A percentile compares a stretch with the other conserved stretches of the same genome.
phyloP scores from a whole-genome alignment of 2,329 filamentous ascomycete species.

The Fusarium torulosum region DNA sequence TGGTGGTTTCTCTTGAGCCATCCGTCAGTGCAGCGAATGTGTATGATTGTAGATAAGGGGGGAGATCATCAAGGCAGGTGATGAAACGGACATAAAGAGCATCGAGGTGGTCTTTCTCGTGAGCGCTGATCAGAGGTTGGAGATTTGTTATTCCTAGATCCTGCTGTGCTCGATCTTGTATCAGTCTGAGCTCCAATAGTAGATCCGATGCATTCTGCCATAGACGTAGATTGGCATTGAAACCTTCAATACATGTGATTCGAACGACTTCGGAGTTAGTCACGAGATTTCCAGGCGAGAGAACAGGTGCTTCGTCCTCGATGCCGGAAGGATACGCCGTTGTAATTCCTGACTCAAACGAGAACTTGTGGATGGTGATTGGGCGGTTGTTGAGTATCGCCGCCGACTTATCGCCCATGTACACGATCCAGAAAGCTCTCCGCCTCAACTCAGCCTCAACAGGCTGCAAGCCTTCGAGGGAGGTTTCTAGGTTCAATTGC shows the following conservation, averaged over 20 bases:
- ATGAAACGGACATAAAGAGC: constrained; percentile 56
- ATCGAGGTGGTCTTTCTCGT: constrained; percentile 52
- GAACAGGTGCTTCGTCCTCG: constrained; percentile 42
- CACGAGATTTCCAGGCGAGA: constrained; percentile 29
- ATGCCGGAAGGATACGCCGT: constrained; percentile 52
- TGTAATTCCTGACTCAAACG: constrained; percentile 57
- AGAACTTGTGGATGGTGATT: constrained; percentile 60
- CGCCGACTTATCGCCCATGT: constrained; percentile 57
- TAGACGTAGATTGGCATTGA: constrained; percentile 57
- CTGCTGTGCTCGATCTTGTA: constrained; percentile 46
- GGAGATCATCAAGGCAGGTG: constrained; percentile 57
- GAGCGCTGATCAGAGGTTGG: constrained; percentile 28
- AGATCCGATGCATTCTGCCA: constrained; percentile 58
- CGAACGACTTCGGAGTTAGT: constrained; percentile 28
- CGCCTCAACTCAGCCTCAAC: constrained; percentile 56
- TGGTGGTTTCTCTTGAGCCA: constrained; percentile 41
- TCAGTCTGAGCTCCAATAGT: constrained; percentile 53
- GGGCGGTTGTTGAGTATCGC: constrained; percentile 57
- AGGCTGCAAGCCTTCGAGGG: constrained; percentile 51
- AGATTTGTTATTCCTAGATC: constrained; percentile 8
- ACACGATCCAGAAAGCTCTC: constrained; percentile 56
- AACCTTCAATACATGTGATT: constrained; percentile 54
- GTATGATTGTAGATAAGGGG: constrained; percentile 53
- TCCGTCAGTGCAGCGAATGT: constrained; percentile 35
- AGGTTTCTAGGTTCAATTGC: constrained; percentile 57